Evolutionary conservation across 371 early-diverging fungal genomes (phyloP).

Genomic region (Mucor sp.): DNA sequence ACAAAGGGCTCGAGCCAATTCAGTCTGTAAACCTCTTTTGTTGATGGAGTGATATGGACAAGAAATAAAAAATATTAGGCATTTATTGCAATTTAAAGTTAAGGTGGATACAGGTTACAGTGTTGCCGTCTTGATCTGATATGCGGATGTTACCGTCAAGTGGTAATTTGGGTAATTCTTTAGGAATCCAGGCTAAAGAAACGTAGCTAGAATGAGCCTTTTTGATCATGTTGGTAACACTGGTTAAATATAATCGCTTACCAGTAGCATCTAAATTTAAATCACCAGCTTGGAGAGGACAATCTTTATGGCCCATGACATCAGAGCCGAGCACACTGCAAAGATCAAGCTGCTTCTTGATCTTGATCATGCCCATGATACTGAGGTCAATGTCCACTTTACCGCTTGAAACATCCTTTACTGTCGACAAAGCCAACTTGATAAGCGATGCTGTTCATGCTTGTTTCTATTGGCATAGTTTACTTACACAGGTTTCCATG

Average conservation of each 20-base stretch:
- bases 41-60: not conserved
- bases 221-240: not conserved
- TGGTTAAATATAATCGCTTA: conserved; percentile 9
- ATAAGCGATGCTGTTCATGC: not conserved
- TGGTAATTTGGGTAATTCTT: conserved; percentile 47
- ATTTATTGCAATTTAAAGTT: conserved; percentile 17
- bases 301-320: conserved; percentile 37
- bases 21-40: conserved; percentile 10
- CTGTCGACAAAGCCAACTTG: conserved; percentile 8
- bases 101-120: conserved; percentile 47
- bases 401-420: conserved; percentile 38
- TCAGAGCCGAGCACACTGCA: conserved; percentile 40
- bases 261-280: conserved; percentile 42
- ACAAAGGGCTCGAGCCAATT: not conserved
- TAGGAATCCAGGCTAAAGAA: conserved; percentile 42
- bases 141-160: conserved; percentile 44
- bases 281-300: conserved; percentile 43
- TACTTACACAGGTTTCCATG: conserved; percentile 40
- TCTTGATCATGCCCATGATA: conserved; percentile 47
- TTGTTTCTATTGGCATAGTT: not conserved
- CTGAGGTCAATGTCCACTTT: conserved; percentile 45
- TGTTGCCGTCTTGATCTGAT: conserved; percentile 41
- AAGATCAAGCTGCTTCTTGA: conserved; percentile 47
- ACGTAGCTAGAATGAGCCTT: not conserved
- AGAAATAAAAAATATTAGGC: not conserved